Base-by-base conservation (phyloP, 441 rosid genomes). In the Breynia disticha region DNA sequence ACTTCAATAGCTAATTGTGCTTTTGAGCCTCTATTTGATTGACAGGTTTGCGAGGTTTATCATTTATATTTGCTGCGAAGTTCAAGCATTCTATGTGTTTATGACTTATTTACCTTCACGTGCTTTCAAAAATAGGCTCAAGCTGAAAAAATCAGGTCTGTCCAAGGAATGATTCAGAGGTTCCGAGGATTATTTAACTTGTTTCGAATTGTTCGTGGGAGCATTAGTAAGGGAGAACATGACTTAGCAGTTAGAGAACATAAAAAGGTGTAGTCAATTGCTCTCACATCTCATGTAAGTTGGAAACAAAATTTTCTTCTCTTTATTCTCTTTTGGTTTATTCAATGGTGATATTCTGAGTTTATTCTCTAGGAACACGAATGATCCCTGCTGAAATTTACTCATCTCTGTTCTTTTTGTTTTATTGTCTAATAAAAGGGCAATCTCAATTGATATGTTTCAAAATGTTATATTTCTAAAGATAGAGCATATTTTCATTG, bases 111-210 rank as follows among this genome's bases (percentile, higher is more conserved):
- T 54, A 56, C 53, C 47, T 50, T n/a, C 15, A 46, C 48, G 51
- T 72, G 53, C 60, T 70, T 63, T 56, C 54, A 61, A 48, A 52
- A 53, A 52, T 57, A 91, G 99, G 89, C 96, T 59, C 99, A 94
- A 80, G 83, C 99, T 54, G 99, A 94, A 83, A 94, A 87, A 79
- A 90, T 94, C 65, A 76, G 97, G 60, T 85, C 99, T 68, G 96
- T 89, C 66, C 99, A 93, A 78, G 99, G 97, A 61, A 93, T 89
- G 93, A 88, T 93, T 66, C 97, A 89, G 80, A 84, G 99, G 54
- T 94, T 94, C 60, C 85, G 94, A 39, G 89, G 95, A 14, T 80
- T 93, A 39, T 89, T 93, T 68, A 93, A 89, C 68, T 75, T 93
- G 75, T 96, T 96, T 48, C 87, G 97, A 72, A 83, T 90, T 32